These are phyloP conservation scores for Ganoderma sinense DNA, from an alignment of 1,284 basidiomycete species.

Conservation along the genomic window DNA sequence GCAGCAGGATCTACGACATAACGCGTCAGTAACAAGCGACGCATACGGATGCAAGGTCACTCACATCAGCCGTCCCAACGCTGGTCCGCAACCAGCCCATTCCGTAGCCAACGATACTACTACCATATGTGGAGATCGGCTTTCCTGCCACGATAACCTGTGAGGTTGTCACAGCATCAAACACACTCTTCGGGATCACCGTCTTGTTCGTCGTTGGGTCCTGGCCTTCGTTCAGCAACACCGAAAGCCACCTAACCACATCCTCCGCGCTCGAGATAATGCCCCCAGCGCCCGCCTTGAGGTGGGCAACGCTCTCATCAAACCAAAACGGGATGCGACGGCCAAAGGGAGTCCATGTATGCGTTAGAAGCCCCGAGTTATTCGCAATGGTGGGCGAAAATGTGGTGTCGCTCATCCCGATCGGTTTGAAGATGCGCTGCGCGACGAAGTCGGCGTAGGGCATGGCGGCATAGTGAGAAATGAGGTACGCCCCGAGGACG, in stretches of 20 bases:
- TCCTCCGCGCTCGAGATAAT: conserved; percentile 44
- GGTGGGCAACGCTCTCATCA: conserved; percentile 27
- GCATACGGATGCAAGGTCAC: not conserved
- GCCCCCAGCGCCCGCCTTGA: conserved; percentile 43
- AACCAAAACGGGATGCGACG: conserved; percentile 41
- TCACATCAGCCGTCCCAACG: conserved; percentile 36
- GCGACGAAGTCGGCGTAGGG: conserved; percentile 40
- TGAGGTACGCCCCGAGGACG: conserved; percentile 38
- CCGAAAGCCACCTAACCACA: conserved; percentile 41
- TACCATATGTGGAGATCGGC: not conserved
- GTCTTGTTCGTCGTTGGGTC: conserved; percentile 35
- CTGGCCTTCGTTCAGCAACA: conserved; percentile 38
- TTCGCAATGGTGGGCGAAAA: conserved; percentile 45
- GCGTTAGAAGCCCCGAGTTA: conserved; percentile 41
- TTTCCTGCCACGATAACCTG: conserved; percentile 26
- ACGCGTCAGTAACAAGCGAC: not conserved
- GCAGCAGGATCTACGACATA: conserved; percentile 29
- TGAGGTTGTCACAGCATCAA: conserved; percentile 38
- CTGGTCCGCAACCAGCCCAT: conserved; percentile 39
- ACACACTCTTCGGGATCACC: conserved; percentile 36
- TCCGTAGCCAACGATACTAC: conserved; percentile 38
- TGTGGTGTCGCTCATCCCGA: conserved; percentile 42
- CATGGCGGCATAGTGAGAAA: conserved; percentile 45
- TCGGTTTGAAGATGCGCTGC: conserved; percentile 39
- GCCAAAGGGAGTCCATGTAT: conserved; percentile 37